phyloP scores from a whole-genome alignment of 108 stramenopile species.

The Cyclotella baltica region DNA sequence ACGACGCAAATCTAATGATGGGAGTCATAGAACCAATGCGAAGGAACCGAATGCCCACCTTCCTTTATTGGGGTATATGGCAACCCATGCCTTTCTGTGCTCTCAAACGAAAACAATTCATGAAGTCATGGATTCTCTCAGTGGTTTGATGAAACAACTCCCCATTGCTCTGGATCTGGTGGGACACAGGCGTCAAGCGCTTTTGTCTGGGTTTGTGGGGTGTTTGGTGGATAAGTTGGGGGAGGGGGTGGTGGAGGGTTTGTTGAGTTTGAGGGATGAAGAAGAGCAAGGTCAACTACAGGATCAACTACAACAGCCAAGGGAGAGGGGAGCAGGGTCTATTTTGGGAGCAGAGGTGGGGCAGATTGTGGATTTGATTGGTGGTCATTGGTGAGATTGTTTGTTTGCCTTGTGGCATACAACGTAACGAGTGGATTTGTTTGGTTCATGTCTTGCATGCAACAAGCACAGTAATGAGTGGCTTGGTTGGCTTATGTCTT shows the following conservation, averaged over 20 bases:
- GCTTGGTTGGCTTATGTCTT: no score
- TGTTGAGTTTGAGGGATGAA: constrained; percentile 22
- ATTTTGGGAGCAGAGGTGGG: constrained; percentile 37
- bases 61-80: constrained; percentile 45
- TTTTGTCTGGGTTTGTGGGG: constrained; percentile 39
- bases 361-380: constrained; percentile 48
- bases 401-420: background rate
- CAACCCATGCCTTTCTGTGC: constrained; percentile 35
- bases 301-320: background rate
- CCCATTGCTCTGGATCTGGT: constrained; percentile 29
- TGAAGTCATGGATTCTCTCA: constrained; percentile 21
- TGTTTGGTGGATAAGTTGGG: constrained; percentile 50
- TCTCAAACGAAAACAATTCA: constrained; percentile 7
- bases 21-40: background rate
- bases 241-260: constrained; percentile 26
- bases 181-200: constrained; percentile 13
- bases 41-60: constrained; percentile 16
- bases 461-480: no score
- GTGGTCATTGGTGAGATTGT: constrained; percentile 40
- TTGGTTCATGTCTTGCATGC: no score
- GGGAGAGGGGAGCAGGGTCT: constrained; percentile 5
- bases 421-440: background rate
- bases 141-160: constrained; percentile 15
- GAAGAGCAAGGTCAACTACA: constrained; percentile 4
- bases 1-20: constrained; percentile 11